These are phyloP conservation scores for Zychaea mexicana DNA, from an alignment of 371 early-diverging fungal species.

Conservation along the genomic window DNA sequence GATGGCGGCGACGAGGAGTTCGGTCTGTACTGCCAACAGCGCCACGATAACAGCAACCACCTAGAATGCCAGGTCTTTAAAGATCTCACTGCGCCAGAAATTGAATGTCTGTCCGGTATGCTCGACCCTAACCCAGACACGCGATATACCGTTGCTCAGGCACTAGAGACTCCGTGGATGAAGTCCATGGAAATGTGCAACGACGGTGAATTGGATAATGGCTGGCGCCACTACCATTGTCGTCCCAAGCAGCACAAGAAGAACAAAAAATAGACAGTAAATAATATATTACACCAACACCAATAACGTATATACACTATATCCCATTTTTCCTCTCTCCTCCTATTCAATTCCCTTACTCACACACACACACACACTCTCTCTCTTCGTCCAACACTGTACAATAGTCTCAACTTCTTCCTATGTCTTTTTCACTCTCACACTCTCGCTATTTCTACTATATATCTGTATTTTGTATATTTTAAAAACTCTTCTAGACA, in stretches of 20 bases:
- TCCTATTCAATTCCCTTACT: neutral
- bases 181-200: constrained; percentile 42
- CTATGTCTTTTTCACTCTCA: too few relatives aligned
- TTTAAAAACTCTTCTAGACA: too few relatives aligned
- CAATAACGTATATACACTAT: neutral
- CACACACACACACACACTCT: too few relatives aligned
- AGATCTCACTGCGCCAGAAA: constrained; percentile 22
- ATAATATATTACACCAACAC: neutral
- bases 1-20: constrained; percentile 41
- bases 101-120: constrained; percentile 44
- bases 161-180: constrained; percentile 50
- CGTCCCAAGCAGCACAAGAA: constrained; percentile 5
- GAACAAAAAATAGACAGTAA: constrained; percentile 7
- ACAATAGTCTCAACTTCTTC: neutral
- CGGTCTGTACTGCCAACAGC: constrained; percentile 23
- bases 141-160: constrained; percentile 47
- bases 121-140: constrained; percentile 51
- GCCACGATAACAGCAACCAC: too few relatives aligned
- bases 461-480: too few relatives aligned
- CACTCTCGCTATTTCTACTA: too few relatives aligned
- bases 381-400: neutral
- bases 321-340: neutral
- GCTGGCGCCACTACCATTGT: constrained; percentile 44
- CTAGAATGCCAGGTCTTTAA: constrained; percentile 26
- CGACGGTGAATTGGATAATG: constrained; percentile 41